Base-by-base conservation (phyloP, 768 basidiomycete species). In the Panaeolus papilionaceus region DNA sequence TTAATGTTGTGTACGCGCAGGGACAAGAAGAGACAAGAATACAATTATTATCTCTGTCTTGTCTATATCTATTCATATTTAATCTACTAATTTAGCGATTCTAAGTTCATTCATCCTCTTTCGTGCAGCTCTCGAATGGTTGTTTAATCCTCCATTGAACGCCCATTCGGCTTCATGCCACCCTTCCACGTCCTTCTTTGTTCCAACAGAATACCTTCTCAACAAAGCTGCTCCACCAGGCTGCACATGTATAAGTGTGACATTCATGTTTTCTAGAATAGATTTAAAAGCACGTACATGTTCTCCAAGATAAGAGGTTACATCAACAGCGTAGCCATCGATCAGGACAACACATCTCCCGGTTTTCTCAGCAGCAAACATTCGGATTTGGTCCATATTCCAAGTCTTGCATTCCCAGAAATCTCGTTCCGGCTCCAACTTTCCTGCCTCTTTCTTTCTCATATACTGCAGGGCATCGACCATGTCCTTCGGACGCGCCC, bases 121-220 rank as follows among this genome's bases (percentile, higher is more conserved):
- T 69, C 77, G 81, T 14, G 89, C 88, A 3, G 84, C 83, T n/a
- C 84, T 80, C 14, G 89, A 88, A 71, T 93, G 92, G 65, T 87
- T 88, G 73, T 93, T 94, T 71, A 92, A 78, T 14, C 91, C 91
- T 16, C 91, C 91, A 65, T 84, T 81, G 78, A 91, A 93, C 0
- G 91, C 89, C 83, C 85, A 86, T 6, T 84, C 83, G 0, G 89
- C 88, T 61, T 89, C 83, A 20, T 44, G 62, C 70, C 68, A 71
- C 38, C n/a, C 62, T 26, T 67, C 49, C 7, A 61, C 67, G 42
- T 63, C 70, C 68, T 44, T 70, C 67, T 64, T 33, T 66, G 64
- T 28, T 49, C 66, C 64, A 7, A 72, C 11, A 76, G 88, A 79
- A 75, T 89, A 90, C 66, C 80, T 78, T 11, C 85, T 81, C 20